Base-by-base conservation (phyloP, 768 basidiomycete genomes). In the Coprinopsis strossmayeri region DNA sequence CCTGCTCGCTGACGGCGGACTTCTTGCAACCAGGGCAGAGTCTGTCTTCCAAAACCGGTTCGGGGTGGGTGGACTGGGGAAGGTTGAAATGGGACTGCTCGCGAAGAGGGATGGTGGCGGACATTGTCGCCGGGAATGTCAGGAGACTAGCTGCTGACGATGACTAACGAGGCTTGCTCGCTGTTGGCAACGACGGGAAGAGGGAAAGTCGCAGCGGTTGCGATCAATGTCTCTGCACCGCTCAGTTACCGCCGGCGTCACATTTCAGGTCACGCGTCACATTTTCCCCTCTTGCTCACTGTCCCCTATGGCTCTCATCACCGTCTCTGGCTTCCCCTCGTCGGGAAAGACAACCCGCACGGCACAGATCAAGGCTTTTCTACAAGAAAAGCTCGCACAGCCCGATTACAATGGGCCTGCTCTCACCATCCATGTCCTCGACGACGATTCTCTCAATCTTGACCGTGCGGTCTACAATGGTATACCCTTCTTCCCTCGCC, bases 301-400 rank as follows among this genome's bases (percentile, higher is more conserved):
- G 7, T 25, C 35, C 11, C 13, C 34, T 46, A 96, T 97, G 95
- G 91, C 95, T n/a, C 74, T 96, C 34, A 71, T 99, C 55, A 95
- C 92, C 1, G 71, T 98, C 34, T 77, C 87, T 24, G 95, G 95
- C 13, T 94, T 76, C 67, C 95, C 95, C 0, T 82, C 74, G 55
- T 84, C 87, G 34, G 94, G 95, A 48, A 99, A 99, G 68, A 77
- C 88, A 1, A 70, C 62, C n/a, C 69, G 92, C 28, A 86, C 84
- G 1, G 51, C 61, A 0, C 79, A 92, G 61, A 72, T 99, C 40
- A 70, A 72, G 46, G 57, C 59, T 3, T 71, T 77, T 56, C 71
- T 97, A 42, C 70, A 83, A 42, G 35, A 46, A 1, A 73, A 76
- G 20, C 63, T 92, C 7, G 56, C 63, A 11, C 69, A 78, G 35